These are phyloP conservation scores for Fusarium phyllophilum DNA, from an alignment of 2,329 filamentous ascomycete genomes.

Conservation along the genomic window DNA sequence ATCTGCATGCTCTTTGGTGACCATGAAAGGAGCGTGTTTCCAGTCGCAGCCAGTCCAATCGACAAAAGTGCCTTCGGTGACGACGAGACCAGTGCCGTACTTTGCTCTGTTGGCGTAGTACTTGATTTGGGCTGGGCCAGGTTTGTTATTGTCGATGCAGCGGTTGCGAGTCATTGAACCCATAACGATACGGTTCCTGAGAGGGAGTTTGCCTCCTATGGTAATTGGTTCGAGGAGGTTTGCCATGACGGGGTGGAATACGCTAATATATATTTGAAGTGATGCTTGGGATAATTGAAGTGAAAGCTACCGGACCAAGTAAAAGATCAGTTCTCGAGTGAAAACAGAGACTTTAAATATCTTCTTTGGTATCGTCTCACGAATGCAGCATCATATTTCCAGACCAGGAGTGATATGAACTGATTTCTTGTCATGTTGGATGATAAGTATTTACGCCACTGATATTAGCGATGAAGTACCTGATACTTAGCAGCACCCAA, in stretches of 20 bases:
- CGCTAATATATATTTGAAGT: neutral
- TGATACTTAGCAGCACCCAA: fast-evolving
- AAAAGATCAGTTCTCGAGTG: too few species aligned
- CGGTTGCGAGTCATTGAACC: constrained; percentile 26
- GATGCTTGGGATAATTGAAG: neutral
- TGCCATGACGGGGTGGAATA: neutral
- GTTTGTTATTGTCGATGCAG: constrained; percentile 11
- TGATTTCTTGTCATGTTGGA: neutral
- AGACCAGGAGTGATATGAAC: fast-evolving
- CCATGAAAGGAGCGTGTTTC: neutral
- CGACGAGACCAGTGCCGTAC: neutral
- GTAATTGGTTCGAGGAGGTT: constrained; percentile 6
- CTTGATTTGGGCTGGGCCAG: neutral
- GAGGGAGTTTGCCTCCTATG: neutral
- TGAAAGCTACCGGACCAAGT: neutral
- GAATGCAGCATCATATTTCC: neutral
- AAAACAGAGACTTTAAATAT: neutral
- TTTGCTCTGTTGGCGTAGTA: constrained; percentile 9
- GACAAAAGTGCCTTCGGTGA: constrained; percentile 4
- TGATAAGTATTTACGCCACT: fast-evolving
- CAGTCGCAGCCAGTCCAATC: constrained; percentile 8
- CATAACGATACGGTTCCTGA: constrained; percentile 18
- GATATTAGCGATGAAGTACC: fast-evolving
- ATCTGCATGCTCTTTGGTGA: neutral
- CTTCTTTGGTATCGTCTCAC: neutral